Conservation (phyloP, 1,284 basidiomycete species). For the Rhodotorula sp. region DNA sequence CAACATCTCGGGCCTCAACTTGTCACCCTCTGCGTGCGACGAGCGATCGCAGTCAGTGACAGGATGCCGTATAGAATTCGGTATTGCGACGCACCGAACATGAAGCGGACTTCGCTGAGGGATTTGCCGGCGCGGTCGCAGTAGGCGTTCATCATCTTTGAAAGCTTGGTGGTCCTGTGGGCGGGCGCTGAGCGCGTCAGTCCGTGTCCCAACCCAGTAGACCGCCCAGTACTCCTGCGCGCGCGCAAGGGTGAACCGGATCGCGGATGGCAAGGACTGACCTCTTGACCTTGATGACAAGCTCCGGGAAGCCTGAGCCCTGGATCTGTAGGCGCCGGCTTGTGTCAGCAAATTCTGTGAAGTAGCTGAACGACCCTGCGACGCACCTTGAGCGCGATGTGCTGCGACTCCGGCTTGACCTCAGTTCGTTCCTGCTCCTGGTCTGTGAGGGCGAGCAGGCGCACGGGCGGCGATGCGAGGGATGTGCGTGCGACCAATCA, state of each 20-base stretch:
- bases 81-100: slow-evolving; percentile 27
- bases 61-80: too few species aligned
- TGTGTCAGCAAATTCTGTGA: neutral
- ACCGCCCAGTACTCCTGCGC: neutral
- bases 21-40: slow-evolving; percentile 24
- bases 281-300: slow-evolving; percentile 43
- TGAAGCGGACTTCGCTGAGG: slow-evolving; percentile 37
- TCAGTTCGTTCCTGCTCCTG: slow-evolving; percentile 13
- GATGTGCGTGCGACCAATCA: too few species aligned
- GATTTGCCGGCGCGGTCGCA: slow-evolving; percentile 41
- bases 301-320: slow-evolving; percentile 39
- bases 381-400: slow-evolving; percentile 33
- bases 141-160: slow-evolving; percentile 43
- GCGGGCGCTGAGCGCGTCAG: neutral
- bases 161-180: slow-evolving; percentile 38
- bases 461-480: too few species aligned
- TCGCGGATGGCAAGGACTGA: slow-evolving; percentile 2
- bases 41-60: neutral
- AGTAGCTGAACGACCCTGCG: neutral
- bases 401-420: slow-evolving; percentile 30
- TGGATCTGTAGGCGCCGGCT: slow-evolving; percentile 21
- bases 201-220: neutral
- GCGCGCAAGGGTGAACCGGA: neutral
- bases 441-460: neutral
- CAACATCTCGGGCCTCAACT: slow-evolving; percentile 11